Base-by-base conservation (phyloP, 257 asterid genomes). In the Schizonepeta tenuifolia region DNA sequence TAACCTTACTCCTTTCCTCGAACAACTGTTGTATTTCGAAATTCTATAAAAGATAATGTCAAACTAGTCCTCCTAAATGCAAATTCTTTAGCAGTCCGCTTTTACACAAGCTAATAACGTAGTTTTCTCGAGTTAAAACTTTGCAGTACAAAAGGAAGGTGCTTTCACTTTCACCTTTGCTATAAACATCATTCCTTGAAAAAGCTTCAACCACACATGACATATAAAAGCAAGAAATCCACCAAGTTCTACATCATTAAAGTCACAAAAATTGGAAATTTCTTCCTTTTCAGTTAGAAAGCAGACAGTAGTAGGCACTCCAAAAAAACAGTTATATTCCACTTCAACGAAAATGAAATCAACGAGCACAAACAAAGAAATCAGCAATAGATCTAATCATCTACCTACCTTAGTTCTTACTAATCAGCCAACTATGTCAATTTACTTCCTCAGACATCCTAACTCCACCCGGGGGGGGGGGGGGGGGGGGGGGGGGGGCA, bases 141-240 rank as follows among this genome's bases (percentile, higher is more conserved):
- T n/a, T 66, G 73, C 62, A 43, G 73, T 69, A 66, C 73, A 74
- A 66, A 43, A 66, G 43, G 28, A 14, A 20, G 53, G 55, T 41
- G 72, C 77, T 65, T 74, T 74, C 67, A 74, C 66, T 65, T 65
- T 74, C 58, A 44, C 60, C 73, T 43, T 74, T 65, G 51, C 67
- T 43, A 28, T 5, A 65, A 65, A 55, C 51, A 28, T 55, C 50
- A 66, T 73, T 33, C 65, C 64, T 71, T 28, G 43, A 35, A 64
- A 24, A 50, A 60, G 73, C 53, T 57, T 74, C 21, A 54, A 43
- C 71, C 18, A 65, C 47, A 66, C 40, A 56, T 31, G 78, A 75
- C 69, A 58, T 46, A 20, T 43, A 50, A 75, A 75, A 58, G 79
- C 64, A 58, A 68, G 58, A 58, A 57, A 66, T 21, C 63, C 69